Base-by-base conservation (phyloP, 169 alveolate genomes). In the Cryptosporidium canis region DNA sequence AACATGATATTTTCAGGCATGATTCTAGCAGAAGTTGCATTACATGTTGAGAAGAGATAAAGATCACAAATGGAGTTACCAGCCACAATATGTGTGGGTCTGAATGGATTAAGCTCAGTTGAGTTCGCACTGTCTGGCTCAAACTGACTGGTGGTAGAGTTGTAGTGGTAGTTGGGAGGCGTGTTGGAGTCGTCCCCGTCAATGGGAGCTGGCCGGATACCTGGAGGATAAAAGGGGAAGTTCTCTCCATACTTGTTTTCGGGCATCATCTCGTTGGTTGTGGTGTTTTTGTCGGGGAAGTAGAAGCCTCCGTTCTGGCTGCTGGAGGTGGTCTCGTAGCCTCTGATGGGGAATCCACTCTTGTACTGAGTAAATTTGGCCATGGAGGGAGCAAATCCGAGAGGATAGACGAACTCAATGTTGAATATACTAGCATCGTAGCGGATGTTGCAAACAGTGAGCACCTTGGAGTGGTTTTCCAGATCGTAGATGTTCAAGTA, bases 1-100 rank as follows among this genome's bases (percentile, higher is more conserved):
- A 70, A 70, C 21, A 14, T 48, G 31, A 67, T 31, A n/a, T 70
- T 39, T n/a, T 48, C 56, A 21, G 84, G 68, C 67, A 51, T 70
- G 14, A 70, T 70, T 51, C 39, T 70, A 1, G 68, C 84, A 31
- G 84, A 70, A 4, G 84, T 70, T 0, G 43, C 68, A 70, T 70
- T 70, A 51, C 84, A 70, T 0, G 84, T 51, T 3, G 84, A 31
- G 16, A 51, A 70, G 1, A 70, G 21, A 0, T 70, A 70, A 18
- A 70, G 31, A 33, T 70, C 61, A 70, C 84, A 70, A 18, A 8
- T 27, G 2, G 58, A 31, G 31, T 16, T 70, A 29, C 84, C 84
- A 9, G 47, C 68, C 0, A 70, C 84, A 31, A 70, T 70, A 27
- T 48, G 66, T 44, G 66, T 51, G 12, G 84, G 84, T n/a, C 21